Evolutionary conservation across 176 grass and related monocot species (phyloP), one percentile per base, ranked within the genome.

Genomic region (Canna indica): DNA sequence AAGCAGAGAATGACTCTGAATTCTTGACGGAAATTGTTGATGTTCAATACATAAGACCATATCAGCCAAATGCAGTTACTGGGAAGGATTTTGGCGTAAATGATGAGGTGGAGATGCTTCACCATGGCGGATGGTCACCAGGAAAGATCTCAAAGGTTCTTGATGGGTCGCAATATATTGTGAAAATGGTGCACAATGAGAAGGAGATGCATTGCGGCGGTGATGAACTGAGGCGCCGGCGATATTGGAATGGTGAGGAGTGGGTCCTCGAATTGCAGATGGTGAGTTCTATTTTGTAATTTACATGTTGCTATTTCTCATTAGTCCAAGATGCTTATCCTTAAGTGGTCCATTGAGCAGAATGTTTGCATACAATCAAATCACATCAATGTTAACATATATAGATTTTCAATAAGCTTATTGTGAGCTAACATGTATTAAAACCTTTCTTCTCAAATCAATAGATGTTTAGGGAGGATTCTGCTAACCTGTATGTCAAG

Each of bases 231-330:
- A 82, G 83, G 70, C 67, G 70, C 7, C 70, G 33, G 5, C 79
- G 73, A 48, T 68, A 75, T 50, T 91, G 85, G 88, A 74, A 85
- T 65, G 88, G 82, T 64, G 69, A 75, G n/a, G 29, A 60, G 3
- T 88, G 85, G 88, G 82, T 53, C 33, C 70, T 75, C 59, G 80
- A 88, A 73, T 80, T 82, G 79, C 41, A 26, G 35, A 36, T 45
- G 12, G 26, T 35, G 47, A 29, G 30, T 35, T 44, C 22, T 64
- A 46, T 76, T 3, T 39, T 71, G 72, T 14, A 6, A 20, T 79
- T 58, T 5, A 20, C 50, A 54, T 54, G 50, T n/a, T 54, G 70
- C 48, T 36, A 18, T 31, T n/a, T 28, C 24, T 11, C 26, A 38
- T n/a, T 57, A 1, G 36, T 38, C 7, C 36, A 38, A 38, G n/a